phyloP scores from a whole-genome alignment of 768 basidiomycete genomes.

The Leccinum rimulosum region DNA sequence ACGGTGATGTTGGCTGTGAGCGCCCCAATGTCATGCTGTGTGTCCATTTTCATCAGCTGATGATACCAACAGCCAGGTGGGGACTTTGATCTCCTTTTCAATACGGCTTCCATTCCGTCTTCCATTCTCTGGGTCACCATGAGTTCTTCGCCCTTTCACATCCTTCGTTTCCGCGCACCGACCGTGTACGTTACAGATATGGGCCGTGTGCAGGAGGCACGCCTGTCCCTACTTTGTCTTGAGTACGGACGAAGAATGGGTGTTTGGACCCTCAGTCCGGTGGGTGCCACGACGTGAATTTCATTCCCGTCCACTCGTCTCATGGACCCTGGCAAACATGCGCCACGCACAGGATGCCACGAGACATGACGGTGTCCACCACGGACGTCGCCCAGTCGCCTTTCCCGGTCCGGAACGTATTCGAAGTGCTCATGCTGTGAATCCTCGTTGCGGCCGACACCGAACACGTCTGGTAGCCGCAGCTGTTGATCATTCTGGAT shows the following conservation, averaged over 20 bases:
- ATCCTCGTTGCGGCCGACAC: conserved; percentile 2
- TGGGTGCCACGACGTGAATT: background rate
- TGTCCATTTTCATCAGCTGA: background rate
- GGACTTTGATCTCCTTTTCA: conserved; percentile 1
- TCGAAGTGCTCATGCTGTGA: conserved; percentile 14
- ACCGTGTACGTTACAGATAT: conserved; percentile 7
- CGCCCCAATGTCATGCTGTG: background rate
- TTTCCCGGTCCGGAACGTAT: conserved; percentile 5
- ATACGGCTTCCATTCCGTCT: background rate
- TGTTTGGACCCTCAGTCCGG: conserved; percentile 8
- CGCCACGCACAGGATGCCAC: conserved; percentile 7
- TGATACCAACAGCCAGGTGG: background rate
- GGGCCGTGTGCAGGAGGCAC: conserved; percentile 12
- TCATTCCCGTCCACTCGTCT: background rate
- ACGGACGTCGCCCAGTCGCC: background rate
- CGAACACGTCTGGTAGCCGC: background rate
- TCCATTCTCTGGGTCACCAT: no score
- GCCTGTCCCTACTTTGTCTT: conserved; percentile 15
- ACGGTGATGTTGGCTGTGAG: conserved; percentile 7
- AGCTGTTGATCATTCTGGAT: background rate
- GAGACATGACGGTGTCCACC: background rate
- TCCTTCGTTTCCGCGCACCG: no score
- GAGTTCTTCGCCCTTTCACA: no score
- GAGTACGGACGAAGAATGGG: conserved; percentile 19
- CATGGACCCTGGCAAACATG: conserved; percentile 2